Conservation (phyloP, 352 stramenopile genomes). For the Pythium periplocum region DNA sequence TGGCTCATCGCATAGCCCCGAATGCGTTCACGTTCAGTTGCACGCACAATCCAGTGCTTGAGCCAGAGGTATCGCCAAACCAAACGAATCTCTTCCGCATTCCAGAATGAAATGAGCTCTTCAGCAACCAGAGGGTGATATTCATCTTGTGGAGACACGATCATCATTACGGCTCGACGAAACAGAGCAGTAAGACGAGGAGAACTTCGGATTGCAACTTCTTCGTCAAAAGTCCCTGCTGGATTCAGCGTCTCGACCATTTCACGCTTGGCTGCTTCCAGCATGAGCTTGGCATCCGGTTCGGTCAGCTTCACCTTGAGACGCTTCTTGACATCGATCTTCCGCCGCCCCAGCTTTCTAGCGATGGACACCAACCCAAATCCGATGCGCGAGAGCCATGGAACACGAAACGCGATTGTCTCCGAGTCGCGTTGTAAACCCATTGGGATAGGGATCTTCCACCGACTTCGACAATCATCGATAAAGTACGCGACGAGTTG, state of each 20-base stretch:
- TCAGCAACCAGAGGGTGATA: conserved; percentile 79
- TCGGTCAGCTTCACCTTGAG: conserved; percentile 66
- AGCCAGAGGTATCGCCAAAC: conserved; percentile 85
- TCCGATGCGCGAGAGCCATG: conserved; percentile 48
- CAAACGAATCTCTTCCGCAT: conserved; percentile 56
- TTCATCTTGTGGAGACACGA: conserved; percentile 58
- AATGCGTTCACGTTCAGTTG: conserved; percentile 61
- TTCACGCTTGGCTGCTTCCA: conserved; percentile 59
- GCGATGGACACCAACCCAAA: conserved; percentile 62
- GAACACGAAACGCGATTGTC: conserved; percentile 53
- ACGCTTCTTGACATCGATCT: conserved; percentile 77
- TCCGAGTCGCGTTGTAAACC: conserved; percentile 54
- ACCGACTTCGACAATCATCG: conserved; percentile 55
- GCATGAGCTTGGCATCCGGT: conserved; percentile 42
- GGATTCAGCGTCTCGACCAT: conserved; percentile 35
- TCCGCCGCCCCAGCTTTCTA: conserved; percentile 53
- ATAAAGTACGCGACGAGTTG: conserved; percentile 64
- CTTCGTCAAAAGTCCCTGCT: conserved; percentile 56
- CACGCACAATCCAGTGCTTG: conserved; percentile 80
- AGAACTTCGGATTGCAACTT: conserved; percentile 47
- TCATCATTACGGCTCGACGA: conserved; percentile 75
- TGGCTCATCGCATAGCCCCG: conserved; percentile 62
- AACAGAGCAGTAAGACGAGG: conserved; percentile 67
- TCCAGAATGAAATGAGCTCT: conserved; percentile 81
- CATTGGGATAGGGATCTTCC: conserved; percentile 54